Conservation (phyloP, 2,329 filamentous ascomycete genomes). For the Aspergillus jensenii region DNA sequence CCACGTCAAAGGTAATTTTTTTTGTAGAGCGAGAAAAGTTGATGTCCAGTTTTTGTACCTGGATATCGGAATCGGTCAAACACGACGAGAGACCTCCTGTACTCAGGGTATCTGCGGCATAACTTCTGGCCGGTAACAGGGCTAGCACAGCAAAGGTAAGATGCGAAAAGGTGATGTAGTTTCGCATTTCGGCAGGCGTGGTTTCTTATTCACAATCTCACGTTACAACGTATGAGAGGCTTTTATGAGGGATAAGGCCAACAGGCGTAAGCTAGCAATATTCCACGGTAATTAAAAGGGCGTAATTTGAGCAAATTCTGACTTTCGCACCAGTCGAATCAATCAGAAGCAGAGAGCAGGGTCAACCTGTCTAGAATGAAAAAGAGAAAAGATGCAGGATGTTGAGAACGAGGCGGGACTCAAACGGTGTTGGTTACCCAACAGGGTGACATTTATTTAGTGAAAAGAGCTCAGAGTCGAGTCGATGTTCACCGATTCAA, state of each 20-base stretch:
- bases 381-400: neutral
- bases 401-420: neutral
- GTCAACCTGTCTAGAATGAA: constrained; percentile 28
- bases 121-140: constrained; percentile 40
- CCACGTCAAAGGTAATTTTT: constrained; percentile 76
- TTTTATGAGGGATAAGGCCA: neutral
- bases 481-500: neutral
- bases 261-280: neutral
- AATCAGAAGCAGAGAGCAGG: constrained; percentile 20
- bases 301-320: constrained; percentile 5
- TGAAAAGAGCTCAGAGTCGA: neutral
- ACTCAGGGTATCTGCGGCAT: constrained; percentile 71
- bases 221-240: neutral
- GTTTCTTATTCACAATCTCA: neutral
- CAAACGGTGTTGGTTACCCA: neutral
- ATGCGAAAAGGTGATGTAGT: constrained; percentile 17
- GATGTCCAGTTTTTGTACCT: constrained; percentile 72
- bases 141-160: constrained; percentile 28
- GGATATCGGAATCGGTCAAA: constrained; percentile 56
- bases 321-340: constrained; percentile 9
- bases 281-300: constrained; percentile 9
- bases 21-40: constrained; percentile 74
- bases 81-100: constrained; percentile 82
- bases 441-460: neutral
- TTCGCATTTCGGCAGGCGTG: constrained; percentile 25